Evolutionary conservation across 164 flowering plant genomes (phyloP).

Genomic region (Chloranthus sessilifolius): DNA sequence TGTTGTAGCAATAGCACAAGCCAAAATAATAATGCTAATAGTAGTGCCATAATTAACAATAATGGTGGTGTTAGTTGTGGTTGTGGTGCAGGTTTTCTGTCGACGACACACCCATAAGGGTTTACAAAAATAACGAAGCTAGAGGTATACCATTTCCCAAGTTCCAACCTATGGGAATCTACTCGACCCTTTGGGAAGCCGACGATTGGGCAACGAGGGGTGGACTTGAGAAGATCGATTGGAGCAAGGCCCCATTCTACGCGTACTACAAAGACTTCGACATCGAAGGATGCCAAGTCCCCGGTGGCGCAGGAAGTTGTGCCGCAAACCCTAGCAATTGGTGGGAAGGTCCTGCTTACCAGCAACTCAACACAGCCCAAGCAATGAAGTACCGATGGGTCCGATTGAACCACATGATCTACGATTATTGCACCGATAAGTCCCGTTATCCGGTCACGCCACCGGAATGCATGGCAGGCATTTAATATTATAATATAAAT

Average conservation of each 20-base stretch:
- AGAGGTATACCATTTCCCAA: conserved; percentile 40
- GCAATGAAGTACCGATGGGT: conserved; percentile 47
- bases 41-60: background rate
- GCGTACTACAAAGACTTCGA: conserved; percentile 52
- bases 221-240: conserved; percentile 51
- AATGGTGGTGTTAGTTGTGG: no score
- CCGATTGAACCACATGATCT: conserved; percentile 45
- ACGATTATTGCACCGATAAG: conserved; percentile 49
- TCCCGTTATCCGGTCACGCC: conserved; percentile 44
- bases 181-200: conserved; percentile 62
- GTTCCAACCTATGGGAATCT: conserved; percentile 52
- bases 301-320: conserved; percentile 40
- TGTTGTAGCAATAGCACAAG: no score
- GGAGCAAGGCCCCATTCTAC: conserved; percentile 57
- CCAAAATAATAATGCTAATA: background rate
- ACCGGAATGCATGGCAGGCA: conserved; percentile 42
- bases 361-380: conserved; percentile 23
- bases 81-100: conserved; percentile 37
- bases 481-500: conserved; percentile 8
- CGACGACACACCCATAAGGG: conserved; percentile 51
- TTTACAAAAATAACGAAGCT: conserved; percentile 48
- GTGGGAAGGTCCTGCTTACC: conserved; percentile 47
- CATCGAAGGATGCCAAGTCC: conserved; percentile 50
- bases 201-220: conserved; percentile 73
- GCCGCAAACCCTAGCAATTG: conserved; percentile 37